phyloP scores from a whole-genome alignment of 1,284 basidiomycete genomes.

The Leccinum angustisporum region DNA sequence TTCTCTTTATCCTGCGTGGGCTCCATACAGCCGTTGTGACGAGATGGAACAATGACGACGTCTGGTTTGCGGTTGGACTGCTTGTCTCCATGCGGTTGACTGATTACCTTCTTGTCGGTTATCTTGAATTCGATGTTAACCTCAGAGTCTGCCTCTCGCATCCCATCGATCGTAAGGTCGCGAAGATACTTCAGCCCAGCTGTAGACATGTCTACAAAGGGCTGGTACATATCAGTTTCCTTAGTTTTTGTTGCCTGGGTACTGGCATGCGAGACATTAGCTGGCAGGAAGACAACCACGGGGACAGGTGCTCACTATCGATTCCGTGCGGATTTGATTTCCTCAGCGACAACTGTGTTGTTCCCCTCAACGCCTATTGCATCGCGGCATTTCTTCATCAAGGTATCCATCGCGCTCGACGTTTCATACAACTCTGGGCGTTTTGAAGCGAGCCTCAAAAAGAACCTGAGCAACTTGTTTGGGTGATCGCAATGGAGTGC shows the following conservation, averaged over 20 bases:
- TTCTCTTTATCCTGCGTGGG: too few species aligned
- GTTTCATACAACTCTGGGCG: not conserved
- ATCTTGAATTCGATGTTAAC: not conserved
- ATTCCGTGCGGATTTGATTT: not conserved
- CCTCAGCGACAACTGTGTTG: not conserved
- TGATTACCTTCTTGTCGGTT: not conserved
- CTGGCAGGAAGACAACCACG: not conserved
- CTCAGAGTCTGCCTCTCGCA: not conserved
- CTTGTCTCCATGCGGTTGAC: not conserved
- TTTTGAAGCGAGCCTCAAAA: not conserved
- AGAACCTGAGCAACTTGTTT: not conserved
- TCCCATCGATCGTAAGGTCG: not conserved
- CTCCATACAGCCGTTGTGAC: not conserved
- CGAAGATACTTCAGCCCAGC: not conserved
- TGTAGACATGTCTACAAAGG: not conserved
- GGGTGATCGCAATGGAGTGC: not conserved
- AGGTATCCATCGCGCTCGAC: not conserved
- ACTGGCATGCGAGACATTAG: not conserved
- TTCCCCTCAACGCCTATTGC: not conserved
- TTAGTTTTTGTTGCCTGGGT: not conserved
- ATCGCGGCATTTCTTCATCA: not conserved
- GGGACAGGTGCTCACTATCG: not conserved
- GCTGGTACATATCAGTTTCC: not conserved
- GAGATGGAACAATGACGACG: not conserved
- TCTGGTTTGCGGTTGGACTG: not conserved